Evolutionary conservation across 139 green algal genomes (phyloP).

Genomic region (Volvox africanus): DNA sequence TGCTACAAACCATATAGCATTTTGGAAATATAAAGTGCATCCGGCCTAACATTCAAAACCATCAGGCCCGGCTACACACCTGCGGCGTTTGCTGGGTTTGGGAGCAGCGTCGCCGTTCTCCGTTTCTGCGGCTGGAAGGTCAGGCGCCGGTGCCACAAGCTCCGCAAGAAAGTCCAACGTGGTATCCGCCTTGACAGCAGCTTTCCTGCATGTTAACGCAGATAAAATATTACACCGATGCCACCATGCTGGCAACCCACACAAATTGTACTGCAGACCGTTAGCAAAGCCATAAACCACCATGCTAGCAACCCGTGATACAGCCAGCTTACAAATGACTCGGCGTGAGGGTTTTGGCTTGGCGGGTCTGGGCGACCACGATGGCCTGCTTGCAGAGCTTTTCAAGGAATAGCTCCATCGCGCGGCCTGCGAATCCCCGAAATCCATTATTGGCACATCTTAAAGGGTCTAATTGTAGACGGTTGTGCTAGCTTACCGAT

Average conservation of each 20-base stretch:
- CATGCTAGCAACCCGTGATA: too few relatives aligned
- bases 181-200: conserved; percentile 65
- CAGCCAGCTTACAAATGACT: conserved; percentile 82
- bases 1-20: too few relatives aligned
- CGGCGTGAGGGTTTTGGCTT: conserved; percentile 80
- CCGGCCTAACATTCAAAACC: too few relatives aligned
- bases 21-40: too few relatives aligned
- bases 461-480: neutral
- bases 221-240: neutral
- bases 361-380: conserved; percentile 69
- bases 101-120: conserved; percentile 16
- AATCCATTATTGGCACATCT: neutral
- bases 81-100: conserved; percentile 60
- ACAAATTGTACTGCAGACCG: neutral
- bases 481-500: conserved; percentile 74
- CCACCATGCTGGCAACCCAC: neutral
- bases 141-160: conserved; percentile 73
- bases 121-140: conserved; percentile 68
- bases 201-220: conserved; percentile 64
- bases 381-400: conserved; percentile 75
- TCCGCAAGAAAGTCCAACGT: conserved; percentile 88
- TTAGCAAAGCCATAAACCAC: too few relatives aligned
- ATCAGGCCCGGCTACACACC: conserved; percentile 13
- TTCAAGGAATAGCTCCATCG: conserved; percentile 91
- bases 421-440: conserved; percentile 69